Base-by-base conservation (phyloP, 345 rosid genomes). In the Luvunga scandens region DNA sequence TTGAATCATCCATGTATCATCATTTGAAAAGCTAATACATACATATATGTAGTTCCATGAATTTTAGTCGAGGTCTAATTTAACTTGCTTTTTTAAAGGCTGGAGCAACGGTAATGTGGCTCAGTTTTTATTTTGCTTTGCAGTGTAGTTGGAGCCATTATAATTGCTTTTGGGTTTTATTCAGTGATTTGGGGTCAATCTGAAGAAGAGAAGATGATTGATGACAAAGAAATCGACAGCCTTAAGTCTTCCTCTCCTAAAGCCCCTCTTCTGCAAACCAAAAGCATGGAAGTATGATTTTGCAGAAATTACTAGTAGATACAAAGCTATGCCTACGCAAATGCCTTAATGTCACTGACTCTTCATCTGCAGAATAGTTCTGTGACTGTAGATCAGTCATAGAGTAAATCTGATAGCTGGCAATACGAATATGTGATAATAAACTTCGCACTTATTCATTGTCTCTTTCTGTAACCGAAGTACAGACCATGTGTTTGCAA, bases 181-280 rank as follows among this genome's bases (percentile, higher is more conserved):
- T 75, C 80, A n/a, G 81, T 83, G 72, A 42, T 83, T 55, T 86
- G 88, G 86, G 88, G 88, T 10, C 79, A 79, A 48, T 50, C 81
- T 2, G 64, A 61, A 62, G 84, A 85, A 48, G 83, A 80, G 42
- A 72, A 69, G 36, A 53, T n/a, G 30, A 25, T 31, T 50, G 62
- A 77, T 4, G 67, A 25, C n/a, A 8, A 22, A 34, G 25, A 7
- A 12, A 30, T 33, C 1, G 10, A 33, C 21, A 6, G 42, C 75
- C 21, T 39, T 19, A 3, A 75, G 12, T 38, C 24, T 5, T 63
- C 77, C 61, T 67, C 84, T 45, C 10, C 60, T 5, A 62, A 78
- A 28, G 72, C 33, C n/a, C 78, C 82, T 66, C 57, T 84, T 31
- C 73, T 81, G 64, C 61, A 50, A 6, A 77, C 57, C 24, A 60